phyloP scores from a whole-genome alignment of 495 filamentous ascomycete species.

The Darksidea phi region DNA sequence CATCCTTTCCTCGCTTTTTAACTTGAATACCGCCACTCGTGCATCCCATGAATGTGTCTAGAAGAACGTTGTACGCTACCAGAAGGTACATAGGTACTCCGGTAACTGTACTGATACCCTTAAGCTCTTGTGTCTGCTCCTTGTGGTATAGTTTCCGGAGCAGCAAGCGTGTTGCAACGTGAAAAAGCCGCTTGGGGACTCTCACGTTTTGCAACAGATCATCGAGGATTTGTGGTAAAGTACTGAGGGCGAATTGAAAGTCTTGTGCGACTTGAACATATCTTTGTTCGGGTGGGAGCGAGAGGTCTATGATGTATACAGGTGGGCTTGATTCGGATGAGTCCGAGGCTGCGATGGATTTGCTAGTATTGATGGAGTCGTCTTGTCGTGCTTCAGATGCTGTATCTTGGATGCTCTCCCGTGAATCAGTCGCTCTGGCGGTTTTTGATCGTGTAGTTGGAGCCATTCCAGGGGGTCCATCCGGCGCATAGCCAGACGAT shows the following conservation, averaged over 20 bases:
- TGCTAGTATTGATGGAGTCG: neutral
- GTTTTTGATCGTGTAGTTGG: conserved; percentile 6
- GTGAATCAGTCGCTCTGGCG: neutral
- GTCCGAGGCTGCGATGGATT: neutral
- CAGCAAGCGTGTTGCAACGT: conserved; percentile 32
- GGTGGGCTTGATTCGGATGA: conserved; percentile 21
- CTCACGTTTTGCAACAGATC: conserved; percentile 35
- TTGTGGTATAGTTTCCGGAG: conserved; percentile 52
- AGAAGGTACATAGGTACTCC: conserved; percentile 60
- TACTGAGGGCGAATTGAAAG: conserved; percentile 47
- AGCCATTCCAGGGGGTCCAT: too few relatives aligned
- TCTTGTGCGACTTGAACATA: conserved; percentile 52
- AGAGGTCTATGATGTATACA: conserved; percentile 57
- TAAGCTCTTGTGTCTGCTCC: conserved; percentile 63
- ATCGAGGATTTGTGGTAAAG: conserved; percentile 53
- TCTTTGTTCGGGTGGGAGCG: conserved; percentile 54
- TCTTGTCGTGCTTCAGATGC: neutral
- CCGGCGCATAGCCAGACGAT: too few relatives aligned
- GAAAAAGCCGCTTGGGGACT: conserved; percentile 18
- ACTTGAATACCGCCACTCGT: conserved; percentile 56
- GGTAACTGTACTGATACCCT: conserved; percentile 54
- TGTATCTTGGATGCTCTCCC: neutral
- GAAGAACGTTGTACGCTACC: conserved; percentile 60
- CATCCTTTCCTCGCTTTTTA: conserved; percentile 26
- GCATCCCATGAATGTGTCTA: conserved; percentile 66